These are phyloP conservation scores for Castanea crenata DNA, from an alignment of 306 rosid species.

Conservation along the genomic window DNA sequence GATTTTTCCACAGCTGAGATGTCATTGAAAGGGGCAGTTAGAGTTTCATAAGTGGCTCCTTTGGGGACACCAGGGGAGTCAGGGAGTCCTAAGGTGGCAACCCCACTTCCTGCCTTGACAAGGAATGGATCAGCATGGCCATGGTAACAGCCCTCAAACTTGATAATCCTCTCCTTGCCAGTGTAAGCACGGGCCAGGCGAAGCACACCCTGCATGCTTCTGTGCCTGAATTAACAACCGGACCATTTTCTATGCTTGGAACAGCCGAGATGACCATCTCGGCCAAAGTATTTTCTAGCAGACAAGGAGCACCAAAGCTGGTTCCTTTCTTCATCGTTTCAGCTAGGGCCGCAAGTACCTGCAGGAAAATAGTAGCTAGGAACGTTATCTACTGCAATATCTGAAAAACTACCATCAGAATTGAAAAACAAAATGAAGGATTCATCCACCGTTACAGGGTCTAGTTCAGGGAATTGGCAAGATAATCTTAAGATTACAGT, in stretches of 20 bases:
- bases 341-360: conserved; percentile 91
- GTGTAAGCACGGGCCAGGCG: conserved; percentile 92
- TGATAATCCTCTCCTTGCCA: conserved; percentile 64
- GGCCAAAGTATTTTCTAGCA: conserved; percentile 69
- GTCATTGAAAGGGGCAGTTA: conserved; percentile 78
- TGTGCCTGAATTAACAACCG: conserved; percentile 94
- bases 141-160: conserved; percentile 97
- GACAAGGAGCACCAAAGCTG: conserved; percentile 98
- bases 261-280: too few relatives aligned
- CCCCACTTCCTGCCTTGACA: conserved; percentile 97
- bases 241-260: conserved; percentile 80
- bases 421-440: neutral
- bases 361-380: conserved; percentile 19
- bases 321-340: conserved; percentile 98
- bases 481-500: neutral
- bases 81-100: conserved; percentile 96
- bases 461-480: neutral
- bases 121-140: conserved; percentile 99
- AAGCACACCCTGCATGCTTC: conserved; percentile 97
- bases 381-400: neutral
- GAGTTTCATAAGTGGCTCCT: conserved; percentile 87
- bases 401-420: neutral
- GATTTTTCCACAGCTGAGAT: conserved; percentile 61
- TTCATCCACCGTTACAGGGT: neutral
- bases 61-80: conserved; percentile 97